Base-by-base conservation (phyloP, 1,284 basidiomycete genomes). In the Leccinum fallax region DNA sequence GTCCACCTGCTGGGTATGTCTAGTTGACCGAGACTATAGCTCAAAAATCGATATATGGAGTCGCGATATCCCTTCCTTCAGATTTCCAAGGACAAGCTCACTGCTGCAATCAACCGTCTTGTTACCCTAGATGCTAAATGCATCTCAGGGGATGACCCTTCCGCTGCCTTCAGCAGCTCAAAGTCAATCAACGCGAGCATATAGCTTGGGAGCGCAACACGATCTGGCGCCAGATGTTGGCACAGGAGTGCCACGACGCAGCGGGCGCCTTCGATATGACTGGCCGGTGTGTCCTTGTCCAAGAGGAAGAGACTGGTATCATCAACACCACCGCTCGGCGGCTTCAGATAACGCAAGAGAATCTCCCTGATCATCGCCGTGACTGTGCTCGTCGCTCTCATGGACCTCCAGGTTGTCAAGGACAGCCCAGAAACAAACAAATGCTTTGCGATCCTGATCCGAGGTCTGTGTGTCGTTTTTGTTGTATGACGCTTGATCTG, bases 171-270 rank as follows among this genome's bases (percentile, higher is more conserved):
- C 87, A 92, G 65, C 93, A 98, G 72, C 85, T 99, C 56, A 89
- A 90, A 66, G 84, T 94, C 24, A 90, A 97, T 74, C 88, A 98
- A 60, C 88, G 96, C 28, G 97, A 99, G 80, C 90, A 94, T 71
- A 91, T 96, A 63, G 95, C 95, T 2, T 96, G 94, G 93, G 94
- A 96, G 71, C 86, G 94, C 53, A 94, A 97, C 71, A 97, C 94
- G 0, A 93, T 99, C 4, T 99, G 97, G 97, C 85, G 96, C 30
- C 93, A 97, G 76, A 98, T 99, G 97, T 95, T 99, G 67, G 91
- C 90, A 13, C 87, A 89, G 36, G 93, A 95, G 70, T 85, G 95
- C 53, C 83, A 87, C 10, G 90, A 89, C 4, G 84, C 85, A 51
- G 72, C 71, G 3, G 80, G 79, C 30, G 77, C 76, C 21, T 76